Conservation (phyloP, 2,329 filamentous ascomycete species). For the Pyrenochaeta sp. region DNA sequence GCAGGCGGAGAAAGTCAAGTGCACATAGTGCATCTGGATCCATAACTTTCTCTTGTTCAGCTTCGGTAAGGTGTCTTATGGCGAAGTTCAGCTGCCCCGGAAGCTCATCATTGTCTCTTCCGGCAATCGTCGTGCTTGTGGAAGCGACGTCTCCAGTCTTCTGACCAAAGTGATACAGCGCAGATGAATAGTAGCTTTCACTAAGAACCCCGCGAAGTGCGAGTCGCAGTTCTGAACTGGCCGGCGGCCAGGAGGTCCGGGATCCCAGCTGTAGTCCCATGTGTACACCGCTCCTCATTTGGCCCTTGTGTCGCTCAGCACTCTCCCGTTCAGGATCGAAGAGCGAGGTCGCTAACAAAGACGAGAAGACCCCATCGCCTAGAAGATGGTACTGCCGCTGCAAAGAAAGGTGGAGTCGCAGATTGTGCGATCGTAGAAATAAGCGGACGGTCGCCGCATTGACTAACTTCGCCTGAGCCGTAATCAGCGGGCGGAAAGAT, state of each 20-base stretch:
- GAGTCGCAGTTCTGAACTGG: constrained; percentile 89
- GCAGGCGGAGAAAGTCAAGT: constrained; percentile 89
- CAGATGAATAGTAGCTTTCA: constrained; percentile 70
- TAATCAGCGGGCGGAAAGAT: constrained; percentile 78
- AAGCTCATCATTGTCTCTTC: constrained; percentile 47
- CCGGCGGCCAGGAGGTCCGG: constrained; percentile 88
- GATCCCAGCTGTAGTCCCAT: constrained; percentile 87
- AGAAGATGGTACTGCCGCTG: constrained; percentile 85
- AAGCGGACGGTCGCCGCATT: constrained; percentile 79
- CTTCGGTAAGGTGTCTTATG: constrained; percentile 74
- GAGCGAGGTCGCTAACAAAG: constrained; percentile 79
- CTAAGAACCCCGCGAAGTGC: constrained; percentile 85
- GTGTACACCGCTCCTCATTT: constrained; percentile 68
- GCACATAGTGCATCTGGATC: constrained; percentile 84
- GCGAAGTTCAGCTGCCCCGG: constrained; percentile 69
- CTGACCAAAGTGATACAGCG: constrained; percentile 38
- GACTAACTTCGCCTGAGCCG: constrained; percentile 77
- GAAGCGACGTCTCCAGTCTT: constrained; percentile 1
- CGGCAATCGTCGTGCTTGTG: constrained; percentile 13
- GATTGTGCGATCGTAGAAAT: constrained; percentile 76
- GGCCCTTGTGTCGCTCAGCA: constrained; percentile 75
- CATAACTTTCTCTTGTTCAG: constrained; percentile 84
- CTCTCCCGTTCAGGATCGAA: constrained; percentile 85
- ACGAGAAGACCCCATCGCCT: constrained; percentile 83
- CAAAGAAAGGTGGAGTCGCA: constrained; percentile 76